phyloP scores from a whole-genome alignment of 2,329 filamentous ascomycete genomes.

The Fusarium pininemorale region DNA sequence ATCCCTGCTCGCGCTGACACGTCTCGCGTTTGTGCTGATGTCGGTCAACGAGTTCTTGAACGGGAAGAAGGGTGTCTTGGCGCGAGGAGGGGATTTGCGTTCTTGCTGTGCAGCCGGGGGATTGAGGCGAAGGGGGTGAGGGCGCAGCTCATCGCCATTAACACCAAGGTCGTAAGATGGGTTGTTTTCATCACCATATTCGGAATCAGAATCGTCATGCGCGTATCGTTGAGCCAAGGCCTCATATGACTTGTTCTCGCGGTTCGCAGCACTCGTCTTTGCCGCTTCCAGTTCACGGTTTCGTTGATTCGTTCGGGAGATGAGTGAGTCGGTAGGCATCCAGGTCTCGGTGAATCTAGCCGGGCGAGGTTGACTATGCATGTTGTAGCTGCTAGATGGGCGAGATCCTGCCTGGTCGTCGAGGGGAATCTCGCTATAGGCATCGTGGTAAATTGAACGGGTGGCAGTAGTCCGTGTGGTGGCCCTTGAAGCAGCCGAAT shows the following conservation, averaged over 20 bases:
- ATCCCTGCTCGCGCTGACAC: constrained; percentile 55
- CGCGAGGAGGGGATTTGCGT: constrained; percentile 22
- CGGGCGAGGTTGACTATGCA: constrained; percentile 48
- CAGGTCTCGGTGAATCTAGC: constrained; percentile 64
- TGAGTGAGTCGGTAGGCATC: constrained; percentile 63
- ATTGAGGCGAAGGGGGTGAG: constrained; percentile 64
- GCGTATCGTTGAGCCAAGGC: constrained; percentile 58
- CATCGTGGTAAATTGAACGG: constrained; percentile 50
- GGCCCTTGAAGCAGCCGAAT: constrained; percentile 54
- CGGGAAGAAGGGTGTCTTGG: constrained; percentile 36
- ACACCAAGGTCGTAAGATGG: constrained; percentile 42
- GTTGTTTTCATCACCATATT: constrained; percentile 51
- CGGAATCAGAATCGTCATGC: constrained; percentile 52
- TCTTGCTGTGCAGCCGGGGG: constrained; percentile 45
- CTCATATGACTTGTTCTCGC: constrained; percentile 54
- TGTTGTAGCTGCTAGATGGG: constrained; percentile 34
- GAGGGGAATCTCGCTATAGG: constrained; percentile 61
- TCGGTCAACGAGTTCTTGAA: constrained; percentile 53
- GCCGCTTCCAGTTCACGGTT: constrained; percentile 54
- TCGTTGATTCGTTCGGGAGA: constrained; percentile 64
- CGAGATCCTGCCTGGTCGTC: constrained; percentile 49
- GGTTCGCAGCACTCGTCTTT: constrained; percentile 46
- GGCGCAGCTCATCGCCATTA: constrained; percentile 48
- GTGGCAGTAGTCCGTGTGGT: constrained; percentile 59
- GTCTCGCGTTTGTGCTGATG: constrained; percentile 56